Base-by-base conservation (phyloP, 352 stramenopile genomes). In the Phytophthora vignae region DNA sequence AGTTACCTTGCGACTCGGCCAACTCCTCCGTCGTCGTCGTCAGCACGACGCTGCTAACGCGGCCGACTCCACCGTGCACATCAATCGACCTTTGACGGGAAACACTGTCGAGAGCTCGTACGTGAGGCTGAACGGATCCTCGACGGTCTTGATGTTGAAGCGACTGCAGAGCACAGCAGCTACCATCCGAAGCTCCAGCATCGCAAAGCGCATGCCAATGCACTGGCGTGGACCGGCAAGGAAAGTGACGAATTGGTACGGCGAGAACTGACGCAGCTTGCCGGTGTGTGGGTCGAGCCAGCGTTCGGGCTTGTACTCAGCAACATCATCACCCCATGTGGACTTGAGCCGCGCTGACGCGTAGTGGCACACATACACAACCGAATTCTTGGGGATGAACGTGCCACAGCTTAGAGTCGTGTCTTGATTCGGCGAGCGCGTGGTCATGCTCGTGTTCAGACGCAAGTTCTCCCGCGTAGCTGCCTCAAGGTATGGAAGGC, bases 321-420 rank as follows among this genome's bases (percentile, higher is more conserved):
- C 65, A 4, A 76, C 82, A 64, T 93, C 86, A 4, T 71, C 19
- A 0, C 82, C 81, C 87, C 88, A 94, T 1, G 89, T 63, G 2
- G 44, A 67, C 10, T 73, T 64, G 22, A 81, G 64, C 9, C 84
- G 82, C 17, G 67, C 81, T 52, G 83, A 81, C 1, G 73, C 55
- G 60, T 91, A 93, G 38, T 78, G 64, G 15, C 68, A 75, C 19
- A 90, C 74, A 31, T 81, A 71, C 6, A 87, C 74, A 27, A 70
- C 67, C 0, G 76, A 75, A 15, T 82, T 84, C n/a, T 79, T 71
- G 17, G 67, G 52, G 19, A 94, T 44, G 27, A 79, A 78, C 4
- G 86, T 93, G n/a, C 84, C 83, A 50, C 93, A 86, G 2, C 64
- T 77, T 1, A 93, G 66, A 56, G 79, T 87, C 38, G 80, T 77